Evolutionary conservation across 768 basidiomycete species (phyloP).

Genomic region (Panus rudis): DNA sequence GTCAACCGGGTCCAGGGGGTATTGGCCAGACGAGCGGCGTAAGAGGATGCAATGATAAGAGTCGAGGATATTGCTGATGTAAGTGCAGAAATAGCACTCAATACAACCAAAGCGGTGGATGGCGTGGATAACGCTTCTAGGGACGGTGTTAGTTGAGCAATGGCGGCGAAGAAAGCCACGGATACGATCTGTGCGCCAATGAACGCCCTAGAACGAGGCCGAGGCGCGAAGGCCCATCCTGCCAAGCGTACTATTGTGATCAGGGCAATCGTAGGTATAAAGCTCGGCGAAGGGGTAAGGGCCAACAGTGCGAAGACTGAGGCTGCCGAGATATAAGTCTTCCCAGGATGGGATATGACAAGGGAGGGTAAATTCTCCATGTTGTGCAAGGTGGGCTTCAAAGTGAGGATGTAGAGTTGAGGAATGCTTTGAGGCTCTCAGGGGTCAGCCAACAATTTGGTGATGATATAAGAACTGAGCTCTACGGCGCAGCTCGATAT

Average conservation of each 20-base stretch:
- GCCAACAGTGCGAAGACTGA: constrained; percentile 17
- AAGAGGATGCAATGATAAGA: constrained; percentile 32
- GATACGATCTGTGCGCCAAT: constrained; percentile 13
- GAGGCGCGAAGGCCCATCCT: constrained; percentile 11
- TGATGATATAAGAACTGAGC: no score
- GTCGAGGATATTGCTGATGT: constrained; percentile 29
- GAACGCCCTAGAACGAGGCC: constrained; percentile 4
- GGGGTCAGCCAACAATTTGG: no score
- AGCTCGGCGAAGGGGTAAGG: constrained; percentile 23
- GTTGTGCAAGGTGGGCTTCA: no score
- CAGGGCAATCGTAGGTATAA: constrained; percentile 22
- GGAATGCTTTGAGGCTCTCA: no score
- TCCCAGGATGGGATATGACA: constrained; percentile 4
- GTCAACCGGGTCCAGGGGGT: constrained; percentile 38
- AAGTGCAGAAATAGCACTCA: constrained; percentile 34
- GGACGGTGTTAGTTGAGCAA: constrained; percentile 23
- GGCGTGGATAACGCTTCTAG: constrained; percentile 48
- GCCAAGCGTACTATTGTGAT: constrained; percentile 22
- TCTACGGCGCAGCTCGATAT: no score
- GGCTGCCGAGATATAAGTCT: constrained; percentile 1
- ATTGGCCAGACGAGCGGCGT: constrained; percentile 30
- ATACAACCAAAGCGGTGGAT: constrained; percentile 38
- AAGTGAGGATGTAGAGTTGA: no score
- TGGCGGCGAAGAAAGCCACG: constrained; percentile 19
- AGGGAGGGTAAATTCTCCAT: constrained; percentile 2